These are phyloP conservation scores for Fragaria ananassa DNA, from an alignment of 306 rosid genomes.

Conservation along the genomic window DNA sequence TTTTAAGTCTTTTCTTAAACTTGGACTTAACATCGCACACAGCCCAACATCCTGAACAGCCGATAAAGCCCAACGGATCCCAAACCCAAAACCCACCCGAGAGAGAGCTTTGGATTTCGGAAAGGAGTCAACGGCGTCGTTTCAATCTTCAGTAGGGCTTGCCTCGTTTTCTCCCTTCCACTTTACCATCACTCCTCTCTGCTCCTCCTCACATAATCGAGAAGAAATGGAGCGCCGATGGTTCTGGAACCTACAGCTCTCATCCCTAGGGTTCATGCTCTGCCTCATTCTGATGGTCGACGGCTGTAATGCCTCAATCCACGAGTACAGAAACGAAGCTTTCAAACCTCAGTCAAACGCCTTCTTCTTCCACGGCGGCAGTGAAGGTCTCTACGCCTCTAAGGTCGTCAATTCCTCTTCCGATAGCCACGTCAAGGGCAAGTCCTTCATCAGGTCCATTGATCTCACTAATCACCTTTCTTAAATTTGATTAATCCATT, in stretches of 20 bases:
- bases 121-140: neutral
- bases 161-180: neutral
- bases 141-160: too few species aligned
- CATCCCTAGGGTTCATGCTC: conserved; percentile 15
- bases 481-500: neutral
- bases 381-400: conserved; percentile 75
- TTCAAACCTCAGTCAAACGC: conserved; percentile 71
- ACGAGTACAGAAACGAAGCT: conserved; percentile 56
- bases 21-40: too few species aligned
- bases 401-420: conserved; percentile 30
- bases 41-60: neutral
- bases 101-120: neutral
- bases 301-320: conserved; percentile 53
- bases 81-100: neutral
- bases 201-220: neutral
- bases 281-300: conserved; percentile 13
- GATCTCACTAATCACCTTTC: neutral
- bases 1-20: too few species aligned
- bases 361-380: conserved; percentile 98
- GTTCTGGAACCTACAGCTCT: neutral
- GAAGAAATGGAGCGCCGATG: conserved; percentile 2
- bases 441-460: conserved; percentile 60
- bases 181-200: neutral
- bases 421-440: conserved; percentile 45
- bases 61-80: neutral